Evolutionary conservation across 345 rosid genomes (phyloP), one percentile per base, ranked within the genome.

Genomic region (Eucalyptus albens): DNA sequence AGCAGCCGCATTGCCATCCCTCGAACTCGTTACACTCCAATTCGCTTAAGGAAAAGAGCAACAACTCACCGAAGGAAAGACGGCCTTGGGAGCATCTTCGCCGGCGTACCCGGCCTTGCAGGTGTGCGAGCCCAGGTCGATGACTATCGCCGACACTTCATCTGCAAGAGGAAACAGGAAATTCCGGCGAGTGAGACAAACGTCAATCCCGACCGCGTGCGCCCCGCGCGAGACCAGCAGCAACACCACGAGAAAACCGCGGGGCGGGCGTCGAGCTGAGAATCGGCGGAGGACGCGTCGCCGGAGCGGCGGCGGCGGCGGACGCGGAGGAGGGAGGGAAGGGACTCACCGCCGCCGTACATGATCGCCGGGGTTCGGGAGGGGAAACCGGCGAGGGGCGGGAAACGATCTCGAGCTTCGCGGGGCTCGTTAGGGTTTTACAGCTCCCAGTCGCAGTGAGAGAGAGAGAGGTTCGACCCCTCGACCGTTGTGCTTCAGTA

Each of bases 21-120:
- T 3, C 24, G 4, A 37, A 77, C 83, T 6, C 27, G 47, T 21
- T 11, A 77, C 8, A 21, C 51, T 24, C 86, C 87, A 91, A 85
- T 90, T 88, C 45, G 21, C 69, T 60, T 31, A 87, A 56, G 50
- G 7, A 88, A 65, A 60, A 24, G 50, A 81, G 86, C 87, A 87
- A 89, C 95, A 87, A 89, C 95, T 95, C 89, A 97, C 99, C 47
- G 99, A 97, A 91, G 99, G 99, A 87, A 98, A 98, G 12, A 98
- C 99, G 59, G 99, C 99, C 92, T 98, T 98, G 62, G 99, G 99
- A 91, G 99, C 98, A 94, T 98, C 99, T 94, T 98, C 99, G 10
- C 99, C 99, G 15, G 99, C 99, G 91, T 96, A 98, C 89, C 99
- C 99, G 82, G 99, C 99, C 89, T 98, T 98, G 93, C 99, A 98